A percentile compares a stretch with the other conserved stretches of the same genome.
phyloP scores from a whole-genome alignment of 371 early-diverging fungal species.

The Zancudomyces culisetae region DNA sequence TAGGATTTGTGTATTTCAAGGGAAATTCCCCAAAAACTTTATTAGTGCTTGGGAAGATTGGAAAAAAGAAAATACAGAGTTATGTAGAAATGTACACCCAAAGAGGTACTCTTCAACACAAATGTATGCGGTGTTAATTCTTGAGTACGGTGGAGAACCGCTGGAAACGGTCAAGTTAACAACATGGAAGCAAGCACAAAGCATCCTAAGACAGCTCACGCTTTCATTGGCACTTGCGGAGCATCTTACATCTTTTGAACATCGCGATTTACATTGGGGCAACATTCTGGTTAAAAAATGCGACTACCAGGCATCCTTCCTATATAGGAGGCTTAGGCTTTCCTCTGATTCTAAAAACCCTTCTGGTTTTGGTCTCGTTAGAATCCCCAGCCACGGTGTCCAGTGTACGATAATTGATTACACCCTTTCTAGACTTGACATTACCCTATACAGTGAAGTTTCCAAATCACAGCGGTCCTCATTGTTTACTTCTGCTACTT shows the following conservation, averaged over 20 bases:
- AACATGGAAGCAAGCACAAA: conserved; percentile 34
- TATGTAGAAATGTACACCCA: conserved; percentile 46
- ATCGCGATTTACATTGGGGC: conserved; percentile 80
- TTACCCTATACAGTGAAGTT: background rate
- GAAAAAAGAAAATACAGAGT: conserved; percentile 24
- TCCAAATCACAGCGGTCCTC: background rate
- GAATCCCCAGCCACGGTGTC: conserved; percentile 30
- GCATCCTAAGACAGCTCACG: conserved; percentile 33
- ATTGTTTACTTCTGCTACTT: background rate
- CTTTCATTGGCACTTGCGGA: conserved; percentile 39
- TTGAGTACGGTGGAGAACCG: conserved; percentile 47
- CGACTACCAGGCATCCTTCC: conserved; percentile 18
- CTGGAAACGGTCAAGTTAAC: conserved; percentile 17
- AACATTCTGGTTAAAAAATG: conserved; percentile 50
- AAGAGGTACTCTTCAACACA: conserved; percentile 30
- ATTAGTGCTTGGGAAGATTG: conserved; percentile 49
- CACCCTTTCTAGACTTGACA: conserved; percentile 34
- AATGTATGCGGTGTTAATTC: conserved; percentile 44
- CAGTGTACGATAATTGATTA: conserved; percentile 50
- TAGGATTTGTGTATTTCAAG: conserved; percentile 31
- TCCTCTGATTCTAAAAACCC: conserved; percentile 1
- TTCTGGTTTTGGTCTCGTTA: conserved; percentile 11
- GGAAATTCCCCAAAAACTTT: conserved; percentile 33
- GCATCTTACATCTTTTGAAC: conserved; percentile 43
- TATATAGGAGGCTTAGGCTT: conserved; percentile 13